Percentiles rank a stretch among this genome's conserved stretches.
Evolutionary conservation across 2,329 filamentous ascomycete genomes (phyloP).

Genomic region (Cercospora sp.): DNA sequence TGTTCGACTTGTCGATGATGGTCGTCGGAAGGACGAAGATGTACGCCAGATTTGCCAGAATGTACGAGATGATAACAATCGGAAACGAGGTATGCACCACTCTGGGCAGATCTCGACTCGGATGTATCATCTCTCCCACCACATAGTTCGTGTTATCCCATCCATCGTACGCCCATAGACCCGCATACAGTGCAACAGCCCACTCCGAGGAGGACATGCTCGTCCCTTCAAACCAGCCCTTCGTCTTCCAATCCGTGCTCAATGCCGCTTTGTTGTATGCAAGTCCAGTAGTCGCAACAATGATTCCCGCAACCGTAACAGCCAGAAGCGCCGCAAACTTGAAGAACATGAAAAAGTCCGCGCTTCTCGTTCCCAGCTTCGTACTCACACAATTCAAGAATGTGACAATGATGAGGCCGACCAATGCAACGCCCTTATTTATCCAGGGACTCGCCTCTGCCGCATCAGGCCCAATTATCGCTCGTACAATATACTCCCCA

Average conservation of each 20-base stretch:
- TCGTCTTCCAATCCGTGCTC: conserved; percentile 73
- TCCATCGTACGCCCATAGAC: conserved; percentile 96
- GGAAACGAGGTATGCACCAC: conserved; percentile 98
- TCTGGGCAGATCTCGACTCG: conserved; percentile 81
- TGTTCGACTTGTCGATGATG: conserved; percentile 83
- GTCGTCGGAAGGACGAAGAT: conserved; percentile 85
- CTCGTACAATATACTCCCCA: conserved; percentile 92
- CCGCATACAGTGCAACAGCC: conserved; percentile 92
- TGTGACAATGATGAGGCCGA: conserved; percentile 74
- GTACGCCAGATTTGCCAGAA: conserved; percentile 89
- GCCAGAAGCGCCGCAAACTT: conserved; percentile 89
- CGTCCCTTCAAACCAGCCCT: conserved; percentile 82
- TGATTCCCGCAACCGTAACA: conserved; percentile 82
- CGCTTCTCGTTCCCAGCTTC: conserved; percentile 78
- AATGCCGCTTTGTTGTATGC: conserved; percentile 70
- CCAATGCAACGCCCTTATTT: conserved; percentile 81
- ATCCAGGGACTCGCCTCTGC: conserved; percentile 81
- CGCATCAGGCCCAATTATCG: conserved; percentile 81
- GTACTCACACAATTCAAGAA: conserved; percentile 90
- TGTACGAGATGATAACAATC: conserved; percentile 84
- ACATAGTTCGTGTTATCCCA: conserved; percentile 99
- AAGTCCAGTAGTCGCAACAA: conserved; percentile 83
- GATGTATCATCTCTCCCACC: conserved; percentile 93
- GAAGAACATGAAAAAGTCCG: conserved; percentile 93
- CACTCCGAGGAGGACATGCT: conserved; percentile 77